These are phyloP conservation scores for Geosiphon pyriformis DNA, from an alignment of 192 early-diverging fungal genomes.

Conservation along the genomic window DNA sequence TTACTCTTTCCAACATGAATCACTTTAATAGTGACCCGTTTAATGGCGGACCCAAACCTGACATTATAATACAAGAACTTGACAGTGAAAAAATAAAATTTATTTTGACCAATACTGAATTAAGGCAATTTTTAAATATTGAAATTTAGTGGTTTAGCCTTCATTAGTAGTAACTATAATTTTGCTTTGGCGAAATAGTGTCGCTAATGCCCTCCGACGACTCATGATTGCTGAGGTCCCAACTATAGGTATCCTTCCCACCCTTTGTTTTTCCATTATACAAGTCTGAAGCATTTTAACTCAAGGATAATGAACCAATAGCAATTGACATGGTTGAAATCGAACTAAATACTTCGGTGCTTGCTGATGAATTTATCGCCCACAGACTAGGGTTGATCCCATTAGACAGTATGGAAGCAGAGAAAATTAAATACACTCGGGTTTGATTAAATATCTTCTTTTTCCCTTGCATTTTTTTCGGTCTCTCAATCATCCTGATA, in stretches of 20 bases:
- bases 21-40: conserved; percentile 1
- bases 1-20: too few relatives aligned
- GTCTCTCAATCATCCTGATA: not conserved
- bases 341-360: conserved; percentile 84
- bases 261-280: not conserved
- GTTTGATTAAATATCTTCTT: conserved; percentile 28
- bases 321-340: conserved; percentile 98
- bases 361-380: conserved; percentile 93
- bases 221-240: conserved; percentile 98
- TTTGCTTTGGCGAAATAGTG: conserved; percentile 35
- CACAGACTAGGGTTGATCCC: conserved; percentile 95
- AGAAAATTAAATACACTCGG: conserved; percentile 75
- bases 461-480: conserved; percentile 1
- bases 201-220: conserved; percentile 89
- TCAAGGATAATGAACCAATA: conserved; percentile 9
- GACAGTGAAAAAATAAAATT: conserved; percentile 66
- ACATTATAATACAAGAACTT: conserved; percentile 54
- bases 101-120: conserved; percentile 79
- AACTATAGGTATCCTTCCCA: conserved; percentile 63
- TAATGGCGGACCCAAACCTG: conserved; percentile 29
- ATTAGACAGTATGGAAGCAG: conserved; percentile 70
- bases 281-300: not conserved
- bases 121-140: conserved; percentile 43
- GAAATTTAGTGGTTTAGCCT: conserved; percentile 12
- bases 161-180: not conserved